phyloP scores from a whole-genome alignment of 192 early-diverging fungal genomes.

The Backusella parvicylindrica region DNA sequence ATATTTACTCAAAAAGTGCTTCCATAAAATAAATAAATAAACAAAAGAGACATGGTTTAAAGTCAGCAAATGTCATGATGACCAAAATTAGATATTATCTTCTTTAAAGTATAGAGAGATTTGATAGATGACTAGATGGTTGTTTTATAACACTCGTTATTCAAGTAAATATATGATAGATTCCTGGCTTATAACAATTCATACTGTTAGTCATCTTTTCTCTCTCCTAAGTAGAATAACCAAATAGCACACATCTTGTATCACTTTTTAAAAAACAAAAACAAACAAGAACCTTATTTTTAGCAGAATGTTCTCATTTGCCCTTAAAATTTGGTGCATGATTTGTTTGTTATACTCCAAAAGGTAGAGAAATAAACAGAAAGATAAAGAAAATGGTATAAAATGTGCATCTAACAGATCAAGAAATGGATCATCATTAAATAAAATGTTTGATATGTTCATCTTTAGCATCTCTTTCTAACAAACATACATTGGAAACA shows the following conservation, averaged over 20 bases:
- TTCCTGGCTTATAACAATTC: too few species aligned
- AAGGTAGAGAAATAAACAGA: neutral
- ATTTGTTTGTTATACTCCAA: neutral
- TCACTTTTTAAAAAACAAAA: neutral
- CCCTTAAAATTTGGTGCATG: neutral
- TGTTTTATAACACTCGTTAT: neutral
- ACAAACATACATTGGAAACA: neutral
- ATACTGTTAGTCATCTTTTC: too few species aligned
- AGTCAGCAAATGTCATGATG: neutral
- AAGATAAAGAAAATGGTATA: neutral
- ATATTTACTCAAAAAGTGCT: neutral
- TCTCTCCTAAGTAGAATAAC: neutral
- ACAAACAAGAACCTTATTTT: neutral
- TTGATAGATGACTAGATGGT: neutral
- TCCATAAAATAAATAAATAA: neutral
- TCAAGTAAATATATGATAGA: too few species aligned
- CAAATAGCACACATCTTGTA: neutral
- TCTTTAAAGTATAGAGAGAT: neutral
- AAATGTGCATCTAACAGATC: neutral
- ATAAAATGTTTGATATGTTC: too few species aligned
- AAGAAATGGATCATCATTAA: too few species aligned
- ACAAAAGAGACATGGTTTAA: too few species aligned
- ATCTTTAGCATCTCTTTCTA: neutral
- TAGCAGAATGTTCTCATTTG: neutral
- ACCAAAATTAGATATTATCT: neutral